Evolutionary conservation across 306 rosid genomes (phyloP), one percentile per base, ranked within the genome.

Genomic region (Rosa rugosa): DNA sequence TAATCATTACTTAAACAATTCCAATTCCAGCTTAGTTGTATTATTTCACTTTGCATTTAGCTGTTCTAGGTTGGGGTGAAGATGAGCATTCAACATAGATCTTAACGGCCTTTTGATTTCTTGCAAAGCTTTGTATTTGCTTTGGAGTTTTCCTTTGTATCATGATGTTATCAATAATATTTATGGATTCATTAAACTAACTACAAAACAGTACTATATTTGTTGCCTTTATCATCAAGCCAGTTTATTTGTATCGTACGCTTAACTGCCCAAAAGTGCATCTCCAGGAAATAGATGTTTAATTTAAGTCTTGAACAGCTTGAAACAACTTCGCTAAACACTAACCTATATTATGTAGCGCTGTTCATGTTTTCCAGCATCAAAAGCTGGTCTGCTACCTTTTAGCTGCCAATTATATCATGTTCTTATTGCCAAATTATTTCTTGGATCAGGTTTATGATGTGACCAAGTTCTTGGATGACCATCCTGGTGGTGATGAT

Each of bases 401-500:
- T 23, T 40, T 8, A 46, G 34, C 40, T n/a, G 51, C 22, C 46
- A 9, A 25, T 45, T 4, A 47, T n/a, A 22, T 80, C 8, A 25
- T 27, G 34, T 77, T 49, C 34, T 54, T 42, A 53, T 5, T 47
- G 22, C 36, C n/a, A 13, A n/a, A 71, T 59, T 38, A 20, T 66
- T 31, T 79, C 13, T 36, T 49, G 66, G 51, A 50, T 40, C 80
- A 88, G 89, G 89, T 88, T 17, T 88, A 83, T 71, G 88, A 88
- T 68, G 91, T 88, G 83, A 79, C 89, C 51, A 85, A 81, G 75
- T 88, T 88, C 85, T 65, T 88, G 80, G 89, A 88, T 17, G 91
- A 88, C 79, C 91, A 88, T 72, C 89, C 91, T 23, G 91, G 89
- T 57, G 91, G 91, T n/a, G 88, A 88, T 50, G 91, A 88, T 54